These are phyloP conservation scores for Leishmania mexicana DNA, from an alignment of 208 protist species.

Conservation along the genomic window DNA sequence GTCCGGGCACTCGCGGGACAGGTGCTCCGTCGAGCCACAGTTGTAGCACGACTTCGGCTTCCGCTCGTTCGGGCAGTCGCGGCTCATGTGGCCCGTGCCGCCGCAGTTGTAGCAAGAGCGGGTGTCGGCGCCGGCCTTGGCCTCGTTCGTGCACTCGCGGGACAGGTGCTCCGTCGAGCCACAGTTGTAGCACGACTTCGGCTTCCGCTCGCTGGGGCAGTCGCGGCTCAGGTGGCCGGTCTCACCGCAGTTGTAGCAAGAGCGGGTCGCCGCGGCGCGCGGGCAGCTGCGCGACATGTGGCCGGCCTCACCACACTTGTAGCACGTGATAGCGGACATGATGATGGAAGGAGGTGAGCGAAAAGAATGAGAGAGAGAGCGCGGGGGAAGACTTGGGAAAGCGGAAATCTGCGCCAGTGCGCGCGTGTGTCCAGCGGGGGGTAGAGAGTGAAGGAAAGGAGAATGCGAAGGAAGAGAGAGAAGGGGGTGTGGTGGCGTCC, in stretches of 20 bases:
- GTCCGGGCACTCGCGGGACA: constrained; percentile 72
- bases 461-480: not conserved
- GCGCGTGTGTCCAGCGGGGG: not conserved
- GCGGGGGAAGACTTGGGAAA: not conserved
- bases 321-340: constrained; percentile 60
- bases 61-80: constrained; percentile 69
- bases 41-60: constrained; percentile 52
- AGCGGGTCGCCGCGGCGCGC: constrained; percentile 36
- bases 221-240: constrained; percentile 68
- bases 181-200: constrained; percentile 74
- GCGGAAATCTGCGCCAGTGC: constrained; percentile 2
- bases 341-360: constrained; percentile 19
- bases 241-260: constrained; percentile 68
- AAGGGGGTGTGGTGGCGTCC: not conserved
- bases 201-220: constrained; percentile 57
- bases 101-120: constrained; percentile 80
- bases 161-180: constrained; percentile 72
- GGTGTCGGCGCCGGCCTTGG: constrained; percentile 43
- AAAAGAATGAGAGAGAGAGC: not conserved
- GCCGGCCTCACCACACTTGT: constrained; percentile 64
- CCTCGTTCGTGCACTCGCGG: constrained; percentile 63
- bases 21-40: constrained; percentile 56
- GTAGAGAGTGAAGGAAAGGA: not conserved
- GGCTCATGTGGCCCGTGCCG: constrained; percentile 66
- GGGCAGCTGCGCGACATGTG: constrained; percentile 68